Base-by-base conservation (phyloP, 257 asterid genomes). In the Petunia secreta region DNA sequence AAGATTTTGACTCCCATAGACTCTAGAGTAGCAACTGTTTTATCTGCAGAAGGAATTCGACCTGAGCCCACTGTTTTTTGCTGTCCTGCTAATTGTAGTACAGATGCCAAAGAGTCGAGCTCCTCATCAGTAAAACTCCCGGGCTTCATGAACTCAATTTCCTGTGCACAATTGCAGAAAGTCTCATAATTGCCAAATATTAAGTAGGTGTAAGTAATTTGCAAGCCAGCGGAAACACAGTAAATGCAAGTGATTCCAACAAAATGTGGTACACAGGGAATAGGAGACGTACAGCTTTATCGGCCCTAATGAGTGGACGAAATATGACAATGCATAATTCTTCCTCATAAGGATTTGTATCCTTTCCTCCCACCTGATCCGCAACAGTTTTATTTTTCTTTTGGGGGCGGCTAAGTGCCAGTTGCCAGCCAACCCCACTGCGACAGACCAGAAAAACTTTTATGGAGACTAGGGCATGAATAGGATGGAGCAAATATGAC, bases 351-450 rank as follows among this genome's bases (percentile, higher is more conserved):
- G 83, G 67, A 63, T 54, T 82, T 59, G 82, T 80, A 41, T 87
- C 92, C 85, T 84, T 79, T 43, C 82, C 78, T 68, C 79, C 84
- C 83, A 54, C 84, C 73, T 75, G 87, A 85, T 84, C 89, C 63
- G 81, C 90, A 74, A 63, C 82, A 36, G 82, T 65, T 87, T 68
- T 87, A 62, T 84, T 85, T 81, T 73, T 84, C 78, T 84, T 78
- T 83, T 78, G 86, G 11, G 99, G 96, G 40, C 74, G 89, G 88
- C 88, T 86, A 80, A 96, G 92, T 44, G 94, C 88, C 63, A 96
- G 87, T 85, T 96, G 92, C 99, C 98, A 96, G 84, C 98, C 94
- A 80, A 96, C 93, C 68, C 97, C 98, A 83, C 99, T 96, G 91
- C 55, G 38, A 67, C 0, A 36, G 46, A 2, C 57, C 52, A 74